Evolutionary conservation across 2,329 filamentous ascomycete species (phyloP).

Genomic region (Cytospora schulzeri): DNA sequence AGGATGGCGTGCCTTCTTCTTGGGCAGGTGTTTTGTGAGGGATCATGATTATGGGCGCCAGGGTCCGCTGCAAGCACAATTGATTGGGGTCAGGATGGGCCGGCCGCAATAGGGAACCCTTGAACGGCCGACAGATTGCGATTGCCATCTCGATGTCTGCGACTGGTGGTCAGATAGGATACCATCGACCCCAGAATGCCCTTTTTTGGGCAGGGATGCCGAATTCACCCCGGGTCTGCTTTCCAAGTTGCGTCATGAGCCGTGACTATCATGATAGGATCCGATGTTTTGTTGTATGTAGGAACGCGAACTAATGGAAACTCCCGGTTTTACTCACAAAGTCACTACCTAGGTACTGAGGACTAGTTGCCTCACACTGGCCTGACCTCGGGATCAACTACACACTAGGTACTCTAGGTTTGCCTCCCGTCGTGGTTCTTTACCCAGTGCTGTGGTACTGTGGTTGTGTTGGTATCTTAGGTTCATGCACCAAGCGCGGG

Average conservation of each 20-base stretch:
- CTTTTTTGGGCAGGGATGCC: background rate
- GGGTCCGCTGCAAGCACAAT: no score
- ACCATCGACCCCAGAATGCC: no score
- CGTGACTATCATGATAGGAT: background rate
- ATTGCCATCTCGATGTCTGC: slow-evolving; percentile 14
- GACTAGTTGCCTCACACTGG: background rate
- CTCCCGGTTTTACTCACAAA: background rate
- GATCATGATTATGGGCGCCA: background rate
- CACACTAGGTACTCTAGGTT: no score
- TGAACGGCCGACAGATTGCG: background rate
- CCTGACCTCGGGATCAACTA: no score
- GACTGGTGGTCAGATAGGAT: background rate
- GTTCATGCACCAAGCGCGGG: background rate
- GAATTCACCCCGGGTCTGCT: background rate
- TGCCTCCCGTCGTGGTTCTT: no score
- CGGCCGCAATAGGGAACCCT: slow-evolving; percentile 3
- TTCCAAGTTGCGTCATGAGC: background rate
- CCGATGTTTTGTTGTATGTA: no score
- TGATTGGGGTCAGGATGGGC: slow-evolving; percentile 9
- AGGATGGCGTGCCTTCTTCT: background rate
- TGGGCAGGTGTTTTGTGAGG: background rate
- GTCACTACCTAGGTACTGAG: background rate
- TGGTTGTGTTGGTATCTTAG: background rate
- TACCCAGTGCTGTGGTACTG: background rate
- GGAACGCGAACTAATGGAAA: background rate